Conservation (phyloP, 192 early-diverging fungal genomes). For the Chytriomyces sp. region DNA sequence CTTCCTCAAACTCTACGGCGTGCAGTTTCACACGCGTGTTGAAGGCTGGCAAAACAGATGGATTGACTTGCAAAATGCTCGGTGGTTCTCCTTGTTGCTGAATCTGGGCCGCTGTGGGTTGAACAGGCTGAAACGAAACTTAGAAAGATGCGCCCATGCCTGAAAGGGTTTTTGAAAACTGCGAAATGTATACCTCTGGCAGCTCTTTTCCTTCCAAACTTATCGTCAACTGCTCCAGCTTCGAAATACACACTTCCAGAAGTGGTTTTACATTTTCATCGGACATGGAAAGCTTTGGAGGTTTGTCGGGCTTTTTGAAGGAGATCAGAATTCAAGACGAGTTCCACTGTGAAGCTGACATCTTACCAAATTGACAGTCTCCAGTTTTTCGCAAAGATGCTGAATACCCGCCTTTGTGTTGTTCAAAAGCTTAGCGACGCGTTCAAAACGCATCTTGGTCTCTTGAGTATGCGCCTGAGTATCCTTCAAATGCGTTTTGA, state of each 20-base stretch:
- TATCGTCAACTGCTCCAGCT: conserved; percentile 50
- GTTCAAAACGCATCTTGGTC: conserved; percentile 55
- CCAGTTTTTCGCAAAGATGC: conserved; percentile 64
- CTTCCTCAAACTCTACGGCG: conserved; percentile 64
- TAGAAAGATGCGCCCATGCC: neutral
- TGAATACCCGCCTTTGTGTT: conserved; percentile 60
- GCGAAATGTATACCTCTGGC: conserved; percentile 50
- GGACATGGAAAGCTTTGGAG: conserved; percentile 35
- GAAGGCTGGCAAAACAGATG: conserved; percentile 50
- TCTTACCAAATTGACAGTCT: conserved; percentile 54
- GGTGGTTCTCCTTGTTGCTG: conserved; percentile 55
- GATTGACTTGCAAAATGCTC: conserved; percentile 61
- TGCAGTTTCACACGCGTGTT: conserved; percentile 67
- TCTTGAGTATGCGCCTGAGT: conserved; percentile 48
- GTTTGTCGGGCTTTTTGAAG: conserved; percentile 36
- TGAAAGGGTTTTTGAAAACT: neutral
- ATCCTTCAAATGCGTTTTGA: conserved; percentile 54
- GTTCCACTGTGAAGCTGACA: neutral
- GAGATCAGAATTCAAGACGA: neutral
- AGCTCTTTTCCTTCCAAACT: conserved; percentile 59
- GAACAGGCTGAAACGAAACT: conserved; percentile 6
- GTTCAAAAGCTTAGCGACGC: conserved; percentile 52
- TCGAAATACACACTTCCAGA: conserved; percentile 53
- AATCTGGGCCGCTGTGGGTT: conserved; percentile 38
- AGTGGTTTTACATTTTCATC: conserved; percentile 50